A percentile compares a stretch with the other conserved stretches of the same genome.
These are phyloP conservation scores for Bacterosira constricta DNA, from an alignment of 108 stramenopile genomes.

Conservation along the genomic window DNA sequence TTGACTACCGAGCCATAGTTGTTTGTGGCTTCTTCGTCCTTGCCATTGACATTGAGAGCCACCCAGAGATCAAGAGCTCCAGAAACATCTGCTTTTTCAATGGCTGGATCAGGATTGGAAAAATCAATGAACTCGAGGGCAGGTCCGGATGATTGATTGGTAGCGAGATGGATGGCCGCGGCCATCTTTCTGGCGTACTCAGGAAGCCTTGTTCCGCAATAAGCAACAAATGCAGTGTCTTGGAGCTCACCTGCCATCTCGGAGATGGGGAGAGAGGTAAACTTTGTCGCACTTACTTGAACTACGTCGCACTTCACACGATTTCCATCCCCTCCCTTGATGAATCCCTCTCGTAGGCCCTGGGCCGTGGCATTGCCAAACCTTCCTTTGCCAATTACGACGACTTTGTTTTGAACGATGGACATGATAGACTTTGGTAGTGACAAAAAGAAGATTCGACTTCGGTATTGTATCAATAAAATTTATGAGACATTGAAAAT, in stretches of 20 bases:
- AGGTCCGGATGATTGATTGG: neutral
- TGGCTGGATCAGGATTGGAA: slow-evolving; percentile 2
- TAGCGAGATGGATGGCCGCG: neutral
- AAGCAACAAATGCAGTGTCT: neutral
- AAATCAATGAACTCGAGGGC: neutral
- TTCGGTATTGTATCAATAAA: too few relatives aligned
- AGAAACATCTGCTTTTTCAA: neutral
- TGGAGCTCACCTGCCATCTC: neutral
- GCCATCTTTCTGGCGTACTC: neutral
- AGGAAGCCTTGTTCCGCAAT: slow-evolving; percentile 3
- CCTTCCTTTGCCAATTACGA: neutral
- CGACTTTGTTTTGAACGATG: too few relatives aligned
- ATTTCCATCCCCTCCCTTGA: neutral
- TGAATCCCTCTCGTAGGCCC: neutral
- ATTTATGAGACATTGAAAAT: too few relatives aligned
- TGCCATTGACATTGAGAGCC: neutral
- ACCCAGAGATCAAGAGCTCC: neutral
- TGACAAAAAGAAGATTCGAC: too few relatives aligned
- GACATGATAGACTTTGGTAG: too few relatives aligned
- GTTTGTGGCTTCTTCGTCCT: neutral
- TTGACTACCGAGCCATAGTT: neutral
- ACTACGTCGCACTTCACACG: neutral
- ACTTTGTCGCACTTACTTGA: neutral
- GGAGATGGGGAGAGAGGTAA: neutral
- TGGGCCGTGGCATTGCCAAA: slow-evolving; percentile 8